Conservation (phyloP, 164 flowering plant genomes). For the Litsea cubeba region DNA sequence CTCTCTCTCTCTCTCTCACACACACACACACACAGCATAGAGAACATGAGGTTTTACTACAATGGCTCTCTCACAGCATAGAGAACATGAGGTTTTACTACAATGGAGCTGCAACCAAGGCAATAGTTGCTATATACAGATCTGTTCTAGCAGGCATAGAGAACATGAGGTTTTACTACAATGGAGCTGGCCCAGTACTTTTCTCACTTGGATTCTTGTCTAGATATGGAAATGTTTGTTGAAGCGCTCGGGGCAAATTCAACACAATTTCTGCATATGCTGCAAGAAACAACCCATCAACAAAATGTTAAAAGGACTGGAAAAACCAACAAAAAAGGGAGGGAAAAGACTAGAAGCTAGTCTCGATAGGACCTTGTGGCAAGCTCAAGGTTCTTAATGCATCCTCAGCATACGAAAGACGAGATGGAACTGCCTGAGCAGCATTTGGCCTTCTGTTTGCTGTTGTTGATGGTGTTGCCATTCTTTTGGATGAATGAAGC, state of each 20-base stretch:
- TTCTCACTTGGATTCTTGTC: conserved; percentile 11
- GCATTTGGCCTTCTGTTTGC: conserved; percentile 24
- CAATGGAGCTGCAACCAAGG: too few species aligned
- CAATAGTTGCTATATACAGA: too few species aligned
- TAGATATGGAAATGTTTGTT: conserved; percentile 35
- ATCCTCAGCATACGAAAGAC: conserved; percentile 79
- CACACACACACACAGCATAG: too few species aligned
- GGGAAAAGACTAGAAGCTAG: conserved; percentile 3
- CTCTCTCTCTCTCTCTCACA: too few species aligned
- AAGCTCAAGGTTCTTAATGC: conserved; percentile 69
- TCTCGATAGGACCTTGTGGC: conserved; percentile 65
- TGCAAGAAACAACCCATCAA: conserved; percentile 24
- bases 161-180: neutral
- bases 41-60: neutral
- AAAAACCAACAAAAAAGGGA: neutral
- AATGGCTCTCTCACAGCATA: neutral
- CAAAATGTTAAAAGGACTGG: neutral
- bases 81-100: too few species aligned
- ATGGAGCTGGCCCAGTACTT: conserved; percentile 3
- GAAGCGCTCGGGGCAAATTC: conserved; percentile 57
- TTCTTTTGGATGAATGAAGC: conserved; percentile 34
- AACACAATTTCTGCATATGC: conserved; percentile 92
- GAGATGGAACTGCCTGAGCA: conserved; percentile 51
- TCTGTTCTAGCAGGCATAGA: too few species aligned
- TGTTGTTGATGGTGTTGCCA: conserved; percentile 7